Evolutionary conservation across 208 protist genomes (phyloP).

Genomic region (Naegleria lovaniensis): DNA sequence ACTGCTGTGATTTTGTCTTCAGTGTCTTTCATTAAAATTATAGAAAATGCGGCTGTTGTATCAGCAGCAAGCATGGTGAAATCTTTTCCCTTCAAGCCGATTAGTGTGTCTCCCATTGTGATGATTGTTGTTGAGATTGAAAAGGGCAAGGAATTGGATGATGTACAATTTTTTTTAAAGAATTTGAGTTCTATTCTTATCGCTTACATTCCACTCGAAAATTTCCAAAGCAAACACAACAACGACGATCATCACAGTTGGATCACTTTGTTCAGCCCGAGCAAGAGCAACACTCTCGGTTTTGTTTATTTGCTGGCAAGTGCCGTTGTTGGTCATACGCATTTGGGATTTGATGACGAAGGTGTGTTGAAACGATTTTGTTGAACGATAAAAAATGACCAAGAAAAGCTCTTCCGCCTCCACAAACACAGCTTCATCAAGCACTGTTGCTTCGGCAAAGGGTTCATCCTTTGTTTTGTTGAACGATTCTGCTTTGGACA

Average conservation of each 20-base stretch:
- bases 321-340: no score
- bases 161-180: neutral
- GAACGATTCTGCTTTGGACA: neutral
- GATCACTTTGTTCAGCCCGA: no score
- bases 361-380: neutral
- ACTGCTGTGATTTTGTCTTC: constrained; percentile 80
- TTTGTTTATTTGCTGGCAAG: no score
- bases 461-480: neutral
- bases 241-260: no score
- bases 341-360: neutral
- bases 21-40: constrained; percentile 61
- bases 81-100: constrained; percentile 21
- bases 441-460: neutral
- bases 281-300: no score
- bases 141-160: neutral
- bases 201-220: neutral
- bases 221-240: no score
- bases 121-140: neutral
- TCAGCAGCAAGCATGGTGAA: constrained; percentile 8
- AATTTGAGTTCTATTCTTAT: neutral
- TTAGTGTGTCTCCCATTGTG: neutral
- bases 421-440: neutral
- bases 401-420: neutral
- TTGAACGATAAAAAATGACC: neutral
- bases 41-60: neutral